phyloP scores from a whole-genome alignment of 768 basidiomycete genomes.

The Pisolithus albus region DNA sequence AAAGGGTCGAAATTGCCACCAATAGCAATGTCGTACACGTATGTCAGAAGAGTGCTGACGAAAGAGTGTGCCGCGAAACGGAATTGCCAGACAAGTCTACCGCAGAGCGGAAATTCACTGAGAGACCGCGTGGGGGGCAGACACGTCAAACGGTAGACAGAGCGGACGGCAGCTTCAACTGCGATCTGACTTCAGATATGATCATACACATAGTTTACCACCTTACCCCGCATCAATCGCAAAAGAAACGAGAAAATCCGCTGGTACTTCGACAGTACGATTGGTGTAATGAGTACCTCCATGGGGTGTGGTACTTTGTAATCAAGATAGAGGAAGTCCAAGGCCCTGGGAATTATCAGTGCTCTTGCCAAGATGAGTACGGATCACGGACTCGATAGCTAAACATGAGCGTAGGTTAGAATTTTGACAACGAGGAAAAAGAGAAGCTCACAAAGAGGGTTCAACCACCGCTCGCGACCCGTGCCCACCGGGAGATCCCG shows the following conservation, averaged over 20 bases:
- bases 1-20: slow-evolving; percentile 71
- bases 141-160: slow-evolving; percentile 60
- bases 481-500: slow-evolving; percentile 60
- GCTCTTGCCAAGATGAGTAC: not conserved
- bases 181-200: slow-evolving; percentile 4
- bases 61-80: slow-evolving; percentile 72
- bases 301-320: slow-evolving; percentile 84
- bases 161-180: slow-evolving; percentile 65
- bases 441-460: slow-evolving; percentile 66
- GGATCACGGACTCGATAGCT: slow-evolving; percentile 44
- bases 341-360: slow-evolving; percentile 44
- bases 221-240: slow-evolving; percentile 67
- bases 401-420: not conserved
- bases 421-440: not conserved
- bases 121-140: slow-evolving; percentile 42
- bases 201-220: not conserved
- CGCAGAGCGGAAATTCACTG: slow-evolving; percentile 46
- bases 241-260: slow-evolving; percentile 75
- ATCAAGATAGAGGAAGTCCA: slow-evolving; percentile 87
- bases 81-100: slow-evolving; percentile 55
- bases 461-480: slow-evolving; percentile 69
- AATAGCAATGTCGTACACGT: slow-evolving; percentile 79
- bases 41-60: slow-evolving; percentile 56
- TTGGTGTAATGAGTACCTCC: slow-evolving; percentile 61
- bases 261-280: slow-evolving; percentile 79